Evolutionary conservation across 257 asterid genomes (phyloP), one percentile per base, ranked within the genome.

Genomic region (Solanum ahanhuiri): DNA sequence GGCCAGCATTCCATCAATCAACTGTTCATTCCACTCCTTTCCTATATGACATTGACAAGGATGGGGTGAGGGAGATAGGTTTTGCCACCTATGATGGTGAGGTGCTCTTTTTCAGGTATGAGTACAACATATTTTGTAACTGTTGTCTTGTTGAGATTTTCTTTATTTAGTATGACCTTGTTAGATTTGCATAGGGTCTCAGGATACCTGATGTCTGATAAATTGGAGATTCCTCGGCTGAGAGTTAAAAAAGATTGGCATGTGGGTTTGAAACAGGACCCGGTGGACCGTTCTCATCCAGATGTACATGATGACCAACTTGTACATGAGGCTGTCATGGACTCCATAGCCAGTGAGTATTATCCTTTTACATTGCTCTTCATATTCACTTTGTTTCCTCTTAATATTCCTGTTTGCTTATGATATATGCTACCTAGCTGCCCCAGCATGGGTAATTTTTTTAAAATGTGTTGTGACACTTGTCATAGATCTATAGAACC

Each of bases 1-100:
- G 99, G 98, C 99, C 99, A 57, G 98, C 98, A 69, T 97, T 97
- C 88, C 99, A 97, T 90, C 98, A 95, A 93, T 97, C 99, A 85
- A 97, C 99, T 64, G 97, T 93, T 83, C 99, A 97, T 89, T 94
- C 99, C 82, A 96, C 96, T 90, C 99, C 99, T 87, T 94, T 97
- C 87, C 93, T 95, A 34, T 95, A 92, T 82, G 99, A 97, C 86
- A 95, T 97, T 88, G 99, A 97, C 93, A 95, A 97, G 93, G 99
- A 97, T 89, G 99, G 99, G 37, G 96, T 95, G 86, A 91, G 98
- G 92, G 99, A 97, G 93, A 94, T 97, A 89, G 98, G 93, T 71
- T 90, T 97, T 88, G 98, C 99, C 89, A 95, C 99, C 88, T 97
- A 97, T 89, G 96, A 97, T 83, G 99, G 99, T 22, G 98, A 95